These are phyloP conservation scores for Microsporum audouinii DNA, from an alignment of 2,329 filamentous ascomycete genomes.

Conservation along the genomic window DNA sequence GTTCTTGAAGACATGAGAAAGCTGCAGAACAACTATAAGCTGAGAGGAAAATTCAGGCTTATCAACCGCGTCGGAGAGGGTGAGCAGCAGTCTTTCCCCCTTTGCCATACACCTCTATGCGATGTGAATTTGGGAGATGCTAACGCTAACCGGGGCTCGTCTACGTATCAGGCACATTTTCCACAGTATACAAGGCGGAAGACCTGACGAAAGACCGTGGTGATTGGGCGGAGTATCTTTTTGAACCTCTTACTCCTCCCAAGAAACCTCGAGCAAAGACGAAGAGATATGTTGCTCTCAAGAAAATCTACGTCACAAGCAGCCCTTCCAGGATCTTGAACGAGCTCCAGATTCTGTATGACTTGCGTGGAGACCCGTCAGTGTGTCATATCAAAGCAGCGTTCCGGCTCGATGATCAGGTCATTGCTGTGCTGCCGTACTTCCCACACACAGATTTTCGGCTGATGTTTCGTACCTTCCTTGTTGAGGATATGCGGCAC, in stretches of 20 bases:
- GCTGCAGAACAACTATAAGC: conserved; percentile 70
- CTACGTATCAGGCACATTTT: conserved; percentile 68
- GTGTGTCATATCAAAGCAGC: conserved; percentile 95
- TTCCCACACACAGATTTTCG: conserved; percentile 93
- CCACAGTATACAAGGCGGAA: conserved; percentile 97
- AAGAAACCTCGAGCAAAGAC: conserved; percentile 22
- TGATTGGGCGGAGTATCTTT: conserved; percentile 2
- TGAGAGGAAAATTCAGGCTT: conserved; percentile 71
- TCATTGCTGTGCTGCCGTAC: conserved; percentile 87
- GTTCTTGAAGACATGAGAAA: conserved; percentile 80
- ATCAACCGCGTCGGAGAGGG: conserved; percentile 97
- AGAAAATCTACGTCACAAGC: conserved; percentile 98
- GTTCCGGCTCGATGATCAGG: conserved; percentile 89
- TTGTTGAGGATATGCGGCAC: conserved; percentile 69
- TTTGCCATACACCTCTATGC: conserved; percentile 1
- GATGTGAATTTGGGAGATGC: conserved; percentile 8
- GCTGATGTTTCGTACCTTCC: conserved; percentile 80
- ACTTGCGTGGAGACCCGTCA: conserved; percentile 67
- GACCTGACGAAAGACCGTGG: conserved; percentile 44
- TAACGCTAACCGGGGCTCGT: neutral
- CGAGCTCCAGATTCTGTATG: conserved; percentile 84
- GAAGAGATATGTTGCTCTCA: conserved; percentile 73
- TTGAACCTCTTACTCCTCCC: neutral
- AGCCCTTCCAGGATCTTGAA: conserved; percentile 89
- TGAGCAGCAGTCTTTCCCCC: conserved; percentile 28